phyloP scores from a whole-genome alignment of 352 stramenopile species.

The Phytopythium helicoides region DNA sequence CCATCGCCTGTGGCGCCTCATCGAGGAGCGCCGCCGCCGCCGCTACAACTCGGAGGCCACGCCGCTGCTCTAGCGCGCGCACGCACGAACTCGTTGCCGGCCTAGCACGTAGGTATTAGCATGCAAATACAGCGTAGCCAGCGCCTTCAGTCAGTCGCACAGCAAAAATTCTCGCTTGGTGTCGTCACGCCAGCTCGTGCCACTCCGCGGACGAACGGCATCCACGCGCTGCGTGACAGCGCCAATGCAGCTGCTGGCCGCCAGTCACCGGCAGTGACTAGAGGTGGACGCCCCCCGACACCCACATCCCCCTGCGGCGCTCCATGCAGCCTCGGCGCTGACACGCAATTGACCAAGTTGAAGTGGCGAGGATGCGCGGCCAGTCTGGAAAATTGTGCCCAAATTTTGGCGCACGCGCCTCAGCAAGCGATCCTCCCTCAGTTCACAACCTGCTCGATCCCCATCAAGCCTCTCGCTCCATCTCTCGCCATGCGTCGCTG shows the following conservation, averaged over 20 bases:
- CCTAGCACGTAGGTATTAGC: too few species aligned
- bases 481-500: not conserved
- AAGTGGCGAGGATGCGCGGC: too few species aligned
- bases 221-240: not conserved
- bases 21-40: conserved; percentile 1
- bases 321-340: too few species aligned
- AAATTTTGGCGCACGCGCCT: not conserved
- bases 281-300: too few species aligned
- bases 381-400: not conserved
- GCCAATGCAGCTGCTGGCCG: not conserved
- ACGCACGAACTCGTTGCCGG: too few species aligned
- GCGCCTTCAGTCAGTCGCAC: too few species aligned
- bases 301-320: too few species aligned
- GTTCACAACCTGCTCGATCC: not conserved
- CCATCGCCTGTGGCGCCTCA: conserved; percentile 2
- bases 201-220: not conserved
- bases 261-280: not conserved
- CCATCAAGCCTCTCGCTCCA: not conserved
- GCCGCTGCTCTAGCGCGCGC: not conserved
- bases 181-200: not conserved
- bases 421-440: not conserved
- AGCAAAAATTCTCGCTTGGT: not conserved
- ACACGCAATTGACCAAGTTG: too few species aligned
- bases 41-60: not conserved
- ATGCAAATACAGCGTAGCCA: too few species aligned